Conservation (phyloP, 441 rosid species). For the Mallotus japonicus region DNA sequence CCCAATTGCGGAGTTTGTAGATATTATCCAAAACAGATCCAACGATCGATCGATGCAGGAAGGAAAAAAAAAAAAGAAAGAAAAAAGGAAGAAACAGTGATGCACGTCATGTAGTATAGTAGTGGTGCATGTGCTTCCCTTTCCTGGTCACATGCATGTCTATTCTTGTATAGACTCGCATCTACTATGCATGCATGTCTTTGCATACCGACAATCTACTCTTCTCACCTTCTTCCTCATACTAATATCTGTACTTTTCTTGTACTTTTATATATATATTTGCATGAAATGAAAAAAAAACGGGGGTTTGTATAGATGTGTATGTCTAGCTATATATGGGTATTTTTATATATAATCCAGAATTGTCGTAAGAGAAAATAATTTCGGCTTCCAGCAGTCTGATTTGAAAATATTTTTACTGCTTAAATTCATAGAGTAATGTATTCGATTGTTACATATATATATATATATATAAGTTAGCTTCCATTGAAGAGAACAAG, state of each 20-base stretch:
- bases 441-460: no score
- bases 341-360: no score
- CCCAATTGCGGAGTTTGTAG: conserved; percentile 9
- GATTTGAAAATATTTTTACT: no score
- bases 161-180: conserved; percentile 9
- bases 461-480: no score
- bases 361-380: no score
- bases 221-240: not conserved
- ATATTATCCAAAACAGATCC: conserved; percentile 25
- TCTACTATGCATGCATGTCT: not conserved
- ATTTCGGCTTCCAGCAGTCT: no score
- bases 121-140: conserved; percentile 30
- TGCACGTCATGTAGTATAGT: conserved; percentile 29
- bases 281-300: not conserved
- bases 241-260: not conserved
- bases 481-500: no score
- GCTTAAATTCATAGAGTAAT: no score
- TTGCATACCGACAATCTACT: not conserved
- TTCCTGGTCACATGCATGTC: conserved; percentile 35
- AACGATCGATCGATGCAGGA: no score
- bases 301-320: not conserved
- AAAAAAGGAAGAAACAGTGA: conserved; percentile 17
- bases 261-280: not conserved
- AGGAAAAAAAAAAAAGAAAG: no score
- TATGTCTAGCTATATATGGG: not conserved